Evolutionary conservation across 2,329 filamentous ascomycete species (phyloP).

Genomic region (Cladosporium sp.): DNA sequence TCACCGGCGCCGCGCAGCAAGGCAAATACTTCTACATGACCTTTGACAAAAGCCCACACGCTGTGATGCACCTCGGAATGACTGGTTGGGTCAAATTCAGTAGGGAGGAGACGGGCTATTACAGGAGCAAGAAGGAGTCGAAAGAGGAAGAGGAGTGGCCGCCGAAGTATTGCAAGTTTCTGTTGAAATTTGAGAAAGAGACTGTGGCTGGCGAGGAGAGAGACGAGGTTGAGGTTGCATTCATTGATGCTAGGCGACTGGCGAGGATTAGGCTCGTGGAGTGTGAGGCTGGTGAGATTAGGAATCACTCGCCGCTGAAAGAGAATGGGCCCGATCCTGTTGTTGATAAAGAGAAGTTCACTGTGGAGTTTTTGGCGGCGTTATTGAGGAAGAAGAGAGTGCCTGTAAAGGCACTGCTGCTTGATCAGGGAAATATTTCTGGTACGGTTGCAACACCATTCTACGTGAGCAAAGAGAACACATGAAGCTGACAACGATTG

Average conservation of each 20-base stretch:
- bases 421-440: slow-evolving; percentile 84
- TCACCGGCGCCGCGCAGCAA: slow-evolving; percentile 70
- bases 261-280: slow-evolving; percentile 77
- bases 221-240: slow-evolving; percentile 63
- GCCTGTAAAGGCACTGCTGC: slow-evolving; percentile 80
- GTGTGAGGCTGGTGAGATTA: slow-evolving; percentile 70
- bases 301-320: slow-evolving; percentile 71
- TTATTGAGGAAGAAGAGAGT: slow-evolving; percentile 74
- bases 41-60: slow-evolving; percentile 72
- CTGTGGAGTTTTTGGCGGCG: slow-evolving; percentile 66
- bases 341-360: slow-evolving; percentile 71
- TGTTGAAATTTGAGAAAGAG: slow-evolving; percentile 54
- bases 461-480: no score
- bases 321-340: slow-evolving; percentile 95
- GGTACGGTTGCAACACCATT: neutral
- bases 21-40: slow-evolving; percentile 97
- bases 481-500: neutral
- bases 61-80: slow-evolving; percentile 54
- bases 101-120: slow-evolving; percentile 72
- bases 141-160: slow-evolving; percentile 76
- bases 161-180: slow-evolving; percentile 83
- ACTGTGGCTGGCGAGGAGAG: slow-evolving; percentile 20
- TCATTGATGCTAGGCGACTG: slow-evolving; percentile 77
- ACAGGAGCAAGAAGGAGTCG: slow-evolving; percentile 57
- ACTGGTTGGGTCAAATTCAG: slow-evolving; percentile 84